A percentile compares a stretch with the other conserved stretches of the same genome.
phyloP scores from a whole-genome alignment of 2,329 filamentous ascomycete genomes.

The Arthrinium phaeospermum region DNA sequence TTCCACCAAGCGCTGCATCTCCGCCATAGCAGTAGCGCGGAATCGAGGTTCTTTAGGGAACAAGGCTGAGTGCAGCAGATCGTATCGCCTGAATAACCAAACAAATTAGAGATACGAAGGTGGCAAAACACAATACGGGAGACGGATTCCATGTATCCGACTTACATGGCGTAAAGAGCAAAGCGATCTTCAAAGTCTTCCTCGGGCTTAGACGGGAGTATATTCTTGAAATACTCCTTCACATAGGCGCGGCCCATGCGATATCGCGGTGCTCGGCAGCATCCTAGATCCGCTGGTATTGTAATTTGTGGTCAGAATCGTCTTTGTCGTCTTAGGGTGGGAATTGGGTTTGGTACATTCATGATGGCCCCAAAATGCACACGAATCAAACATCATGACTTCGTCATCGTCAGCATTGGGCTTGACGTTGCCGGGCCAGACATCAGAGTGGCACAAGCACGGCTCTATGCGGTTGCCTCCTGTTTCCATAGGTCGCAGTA shows the following conservation, averaged over 20 bases:
- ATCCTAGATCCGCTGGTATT: background rate
- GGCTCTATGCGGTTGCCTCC: background rate
- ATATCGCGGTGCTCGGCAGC: background rate
- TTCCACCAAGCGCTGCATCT: background rate
- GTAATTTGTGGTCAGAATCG: background rate
- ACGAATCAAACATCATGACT: background rate
- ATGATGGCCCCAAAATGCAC: conserved; percentile 6
- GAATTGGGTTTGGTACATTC: background rate
- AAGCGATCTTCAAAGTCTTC: background rate
- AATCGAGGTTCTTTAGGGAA: background rate
- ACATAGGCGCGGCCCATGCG: background rate
- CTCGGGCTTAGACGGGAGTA: background rate
- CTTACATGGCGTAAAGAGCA: background rate
- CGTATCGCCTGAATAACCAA: background rate
- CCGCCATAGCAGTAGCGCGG: background rate
- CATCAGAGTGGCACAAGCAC: background rate
- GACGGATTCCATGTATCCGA: background rate
- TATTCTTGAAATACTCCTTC: background rate
- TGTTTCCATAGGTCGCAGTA: conserved; percentile 1
- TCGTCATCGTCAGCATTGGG: background rate
- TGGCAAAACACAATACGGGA: background rate
- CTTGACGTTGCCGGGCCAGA: background rate
- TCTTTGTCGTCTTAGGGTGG: background rate
- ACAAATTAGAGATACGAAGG: background rate
- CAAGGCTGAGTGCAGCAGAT: background rate